These are phyloP conservation scores for Mucor racemosus DNA, from an alignment of 371 early-diverging fungal species.

Conservation along the genomic window DNA sequence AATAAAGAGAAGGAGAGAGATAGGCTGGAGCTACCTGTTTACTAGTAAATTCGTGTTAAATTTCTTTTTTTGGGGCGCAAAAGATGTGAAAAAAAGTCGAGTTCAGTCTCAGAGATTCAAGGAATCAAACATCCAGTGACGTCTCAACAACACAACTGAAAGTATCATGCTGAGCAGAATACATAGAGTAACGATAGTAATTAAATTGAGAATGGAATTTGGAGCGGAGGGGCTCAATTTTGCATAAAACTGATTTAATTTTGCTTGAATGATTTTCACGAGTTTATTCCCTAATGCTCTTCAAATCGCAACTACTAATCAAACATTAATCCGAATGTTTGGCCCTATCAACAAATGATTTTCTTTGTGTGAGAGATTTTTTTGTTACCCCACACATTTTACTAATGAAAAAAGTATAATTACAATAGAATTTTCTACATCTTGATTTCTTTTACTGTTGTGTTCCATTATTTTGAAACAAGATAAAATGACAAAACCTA, in stretches of 20 bases:
- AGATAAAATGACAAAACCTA: constrained; percentile 22
- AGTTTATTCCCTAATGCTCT: background rate
- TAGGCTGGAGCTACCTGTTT: background rate
- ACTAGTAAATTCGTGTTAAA: background rate
- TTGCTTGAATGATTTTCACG: constrained; percentile 1
- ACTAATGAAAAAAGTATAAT: background rate
- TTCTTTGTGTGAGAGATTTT: background rate
- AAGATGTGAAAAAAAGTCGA: constrained; percentile 10
- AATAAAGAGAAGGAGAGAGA: background rate
- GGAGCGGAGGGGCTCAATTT: background rate
- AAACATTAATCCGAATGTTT: background rate
- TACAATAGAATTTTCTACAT: background rate
- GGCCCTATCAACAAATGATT: background rate
- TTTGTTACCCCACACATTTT: background rate
- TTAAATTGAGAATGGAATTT: background rate
- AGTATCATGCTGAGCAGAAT: background rate
- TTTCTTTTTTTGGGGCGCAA: constrained; percentile 11
- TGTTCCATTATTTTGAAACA: constrained; percentile 1
- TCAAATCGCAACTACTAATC: background rate
- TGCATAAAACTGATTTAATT: background rate
- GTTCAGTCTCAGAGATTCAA: background rate
- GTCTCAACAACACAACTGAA: background rate
- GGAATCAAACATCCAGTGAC: background rate
- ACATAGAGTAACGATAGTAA: background rate
- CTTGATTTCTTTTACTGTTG: background rate